Evolutionary conservation across 371 early-diverging fungal species (phyloP), one percentile per base, ranked within the genome.

Genomic region (Lichtheimia ornata): DNA sequence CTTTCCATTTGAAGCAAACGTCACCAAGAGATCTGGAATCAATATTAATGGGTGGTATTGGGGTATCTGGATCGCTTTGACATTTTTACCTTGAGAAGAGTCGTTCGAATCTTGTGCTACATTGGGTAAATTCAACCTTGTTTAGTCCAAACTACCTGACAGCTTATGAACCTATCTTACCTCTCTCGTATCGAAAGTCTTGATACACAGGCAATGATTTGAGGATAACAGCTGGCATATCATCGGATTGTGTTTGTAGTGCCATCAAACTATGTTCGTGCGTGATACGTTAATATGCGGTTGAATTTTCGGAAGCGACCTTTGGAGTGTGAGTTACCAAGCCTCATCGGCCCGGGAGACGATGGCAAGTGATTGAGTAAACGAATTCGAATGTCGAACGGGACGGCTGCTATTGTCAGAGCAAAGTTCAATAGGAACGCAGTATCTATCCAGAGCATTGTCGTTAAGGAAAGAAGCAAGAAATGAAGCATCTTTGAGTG

Each of bases 141-240:
- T 35, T 35, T 35, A 35, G 11, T 18, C 44, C 47, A 47, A 47
- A 47, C n/a, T 18, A 17, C 6, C 15, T 47, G 22, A 18, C n/a
- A 22, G 18, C 47, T 18, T 7, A 18, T 47, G 6, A 11, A n/a
- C 47, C 2, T 55, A 13, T 24, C 54, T 27, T 14, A 70, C 76
- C 64, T 25, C 68, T 70, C 18, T 59, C 61, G 24, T 65, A 53
- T 18, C 62, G 65, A 40, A 72, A 58, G 17, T 66, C 59, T 12
- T 64, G 43, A 64, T 60, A 70, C 22, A 76, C 59, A 49, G 76
- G 73, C 9, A 76, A 30, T 0, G 49, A 43, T 25, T 64, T 56
- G 27, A 62, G 51, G 2, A 76, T 57, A 49, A 67, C 42, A 15
- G 73, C 70, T 41, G 72, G 72, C 72, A 69, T 74, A 24, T 73